A percentile compares a stretch with the other conserved stretches of the same genome.
Conservation (phyloP, 441 rosid genomes). For the Biscutella auriculata region DNA sequence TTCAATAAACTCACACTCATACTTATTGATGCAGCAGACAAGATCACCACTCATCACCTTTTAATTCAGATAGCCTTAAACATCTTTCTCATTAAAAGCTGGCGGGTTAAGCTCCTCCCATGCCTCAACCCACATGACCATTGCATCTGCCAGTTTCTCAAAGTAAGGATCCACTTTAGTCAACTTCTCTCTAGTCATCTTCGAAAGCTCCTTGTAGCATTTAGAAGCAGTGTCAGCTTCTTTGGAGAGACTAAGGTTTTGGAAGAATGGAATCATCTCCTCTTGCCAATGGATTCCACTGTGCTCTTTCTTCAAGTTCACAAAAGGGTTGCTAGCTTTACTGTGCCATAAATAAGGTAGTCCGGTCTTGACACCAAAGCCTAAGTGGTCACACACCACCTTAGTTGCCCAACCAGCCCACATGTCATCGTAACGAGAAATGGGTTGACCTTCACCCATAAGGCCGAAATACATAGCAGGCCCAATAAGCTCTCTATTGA, state of each 20-base stretch:
- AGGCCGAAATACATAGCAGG: conserved; percentile 24
- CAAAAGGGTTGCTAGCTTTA: conserved; percentile 26
- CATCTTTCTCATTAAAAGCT: neutral
- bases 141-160: conserved; percentile 23
- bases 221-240: conserved; percentile 21
- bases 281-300: conserved; percentile 25
- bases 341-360: conserved; percentile 25
- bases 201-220: conserved; percentile 18
- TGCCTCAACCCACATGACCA: conserved; percentile 22
- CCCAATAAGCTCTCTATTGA: conserved; percentile 25
- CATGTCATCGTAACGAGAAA: conserved; percentile 26
- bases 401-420: conserved; percentile 32
- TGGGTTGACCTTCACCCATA: conserved; percentile 26
- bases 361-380: conserved; percentile 21
- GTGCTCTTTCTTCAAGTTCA: conserved; percentile 22
- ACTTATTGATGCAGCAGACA: no score
- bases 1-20: no score
- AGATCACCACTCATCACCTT: no score
- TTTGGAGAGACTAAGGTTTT: conserved; percentile 15
- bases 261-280: conserved; percentile 25
- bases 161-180: conserved; percentile 21
- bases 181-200: conserved; percentile 18
- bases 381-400: conserved; percentile 24
- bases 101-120: conserved; percentile 24
- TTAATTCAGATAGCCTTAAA: no score